phyloP scores from a whole-genome alignment of 768 basidiomycete genomes.

The Serendipita vermifera region DNA sequence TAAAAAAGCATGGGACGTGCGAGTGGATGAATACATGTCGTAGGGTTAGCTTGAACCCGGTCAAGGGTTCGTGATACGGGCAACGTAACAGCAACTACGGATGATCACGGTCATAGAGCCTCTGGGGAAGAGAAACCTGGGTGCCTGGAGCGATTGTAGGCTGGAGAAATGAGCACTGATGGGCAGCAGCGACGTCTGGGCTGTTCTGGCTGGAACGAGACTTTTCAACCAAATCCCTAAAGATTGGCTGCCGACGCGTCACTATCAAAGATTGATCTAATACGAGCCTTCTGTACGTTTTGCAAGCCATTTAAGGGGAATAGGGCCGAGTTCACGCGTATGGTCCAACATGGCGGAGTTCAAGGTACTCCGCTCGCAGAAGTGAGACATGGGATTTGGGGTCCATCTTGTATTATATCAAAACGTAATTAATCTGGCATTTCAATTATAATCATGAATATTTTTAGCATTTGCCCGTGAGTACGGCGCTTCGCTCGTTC shows the following conservation, averaged over 20 bases:
- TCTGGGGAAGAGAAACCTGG: neutral
- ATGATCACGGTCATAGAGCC: too few species aligned
- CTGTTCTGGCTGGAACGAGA: neutral
- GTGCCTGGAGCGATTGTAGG: slow-evolving; percentile 5
- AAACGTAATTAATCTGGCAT: too few species aligned
- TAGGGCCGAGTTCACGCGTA: too few species aligned
- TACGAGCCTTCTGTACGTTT: neutral
- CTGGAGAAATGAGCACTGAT: neutral
- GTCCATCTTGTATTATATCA: too few species aligned
- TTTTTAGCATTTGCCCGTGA: too few species aligned
- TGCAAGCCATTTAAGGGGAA: too few species aligned
- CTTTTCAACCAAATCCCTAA: too few species aligned
- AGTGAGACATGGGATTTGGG: too few species aligned
- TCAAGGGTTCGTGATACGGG: neutral
- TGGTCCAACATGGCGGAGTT: too few species aligned
- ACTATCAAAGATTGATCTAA: neutral
- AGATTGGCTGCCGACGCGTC: neutral
- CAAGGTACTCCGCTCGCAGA: too few species aligned
- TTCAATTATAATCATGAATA: too few species aligned
- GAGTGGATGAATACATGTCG: neutral
- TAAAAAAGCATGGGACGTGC: neutral
- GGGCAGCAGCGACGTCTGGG: neutral
- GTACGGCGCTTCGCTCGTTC: too few species aligned
- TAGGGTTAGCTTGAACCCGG: slow-evolving; percentile 3
- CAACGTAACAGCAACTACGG: slow-evolving; percentile 1